Percentiles rank a stretch among this genome's conserved stretches.
phyloP scores from a whole-genome alignment of 345 rosid species.

The Eucalyptus cladocalyx region DNA sequence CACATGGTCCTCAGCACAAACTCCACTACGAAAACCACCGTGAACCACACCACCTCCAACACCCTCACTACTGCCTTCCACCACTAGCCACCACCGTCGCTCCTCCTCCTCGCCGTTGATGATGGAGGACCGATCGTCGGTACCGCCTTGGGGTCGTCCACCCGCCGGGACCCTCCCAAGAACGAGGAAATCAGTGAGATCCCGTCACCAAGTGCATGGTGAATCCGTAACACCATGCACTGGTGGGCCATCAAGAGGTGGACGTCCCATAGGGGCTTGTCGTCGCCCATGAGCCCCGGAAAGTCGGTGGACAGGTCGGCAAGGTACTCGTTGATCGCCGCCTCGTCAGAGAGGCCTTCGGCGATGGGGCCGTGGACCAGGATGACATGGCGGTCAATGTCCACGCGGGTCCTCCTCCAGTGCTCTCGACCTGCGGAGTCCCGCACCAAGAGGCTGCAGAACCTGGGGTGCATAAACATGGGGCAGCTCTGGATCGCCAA shows the following conservation, averaged over 20 bases:
- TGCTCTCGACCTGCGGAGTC: constrained; percentile 28
- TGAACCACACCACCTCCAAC: constrained; percentile 20
- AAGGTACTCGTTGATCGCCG: constrained; percentile 21
- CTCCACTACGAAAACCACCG: constrained; percentile 12
- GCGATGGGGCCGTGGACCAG: not conserved
- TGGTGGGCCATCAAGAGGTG: constrained; percentile 20
- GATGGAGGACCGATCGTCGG: not conserved
- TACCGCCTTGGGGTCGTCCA: constrained; percentile 10
- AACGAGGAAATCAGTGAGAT: constrained; percentile 43
- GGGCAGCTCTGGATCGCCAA: constrained; percentile 4
- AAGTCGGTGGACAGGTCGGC: constrained; percentile 26
- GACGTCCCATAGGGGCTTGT: constrained; percentile 56
- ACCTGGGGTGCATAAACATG: constrained; percentile 40
- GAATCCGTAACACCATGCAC: constrained; percentile 31
- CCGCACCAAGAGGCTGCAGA: constrained; percentile 31
- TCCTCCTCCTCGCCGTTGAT: not conserved
- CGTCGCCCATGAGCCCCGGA: constrained; percentile 15
- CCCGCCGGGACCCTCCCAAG: constrained; percentile 22
- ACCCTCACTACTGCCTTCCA: not conserved
- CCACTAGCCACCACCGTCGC: not conserved
- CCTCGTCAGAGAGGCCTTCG: not conserved
- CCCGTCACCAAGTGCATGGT: constrained; percentile 56
- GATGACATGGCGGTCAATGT: constrained; percentile 24
- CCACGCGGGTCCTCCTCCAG: constrained; percentile 34
- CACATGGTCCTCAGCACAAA: constrained; percentile 18